Conservation (phyloP, 2,329 filamentous ascomycete species). For the Endoconidiophora polonica region DNA sequence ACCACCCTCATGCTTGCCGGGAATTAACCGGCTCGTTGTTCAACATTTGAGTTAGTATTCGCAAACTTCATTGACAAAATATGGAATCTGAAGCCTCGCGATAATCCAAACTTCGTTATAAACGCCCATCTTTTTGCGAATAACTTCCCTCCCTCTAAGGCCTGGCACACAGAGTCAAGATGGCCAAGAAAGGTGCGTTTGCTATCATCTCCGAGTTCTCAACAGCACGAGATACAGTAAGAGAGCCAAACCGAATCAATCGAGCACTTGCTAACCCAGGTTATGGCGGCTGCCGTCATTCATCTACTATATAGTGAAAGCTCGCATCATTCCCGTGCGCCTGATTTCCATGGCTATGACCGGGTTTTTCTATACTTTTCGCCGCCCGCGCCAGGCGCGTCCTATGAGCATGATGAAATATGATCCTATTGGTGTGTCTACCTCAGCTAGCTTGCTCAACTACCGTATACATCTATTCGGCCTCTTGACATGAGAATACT, state of each 20-base stretch:
- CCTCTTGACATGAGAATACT: neutral
- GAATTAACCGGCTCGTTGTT: neutral
- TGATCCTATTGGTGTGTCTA: constrained; percentile 66
- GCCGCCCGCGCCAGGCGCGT: constrained; percentile 60
- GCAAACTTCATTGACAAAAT: neutral
- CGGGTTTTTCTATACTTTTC: constrained; percentile 87
- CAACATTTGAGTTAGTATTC: neutral
- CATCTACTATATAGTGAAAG: constrained; percentile 46
- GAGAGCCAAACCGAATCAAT: neutral
- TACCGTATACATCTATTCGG: neutral
- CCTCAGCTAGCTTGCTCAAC: too few relatives aligned
- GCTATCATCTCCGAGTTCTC: too few relatives aligned
- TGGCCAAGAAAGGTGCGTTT: constrained; percentile 23
- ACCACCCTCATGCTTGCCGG: neutral
- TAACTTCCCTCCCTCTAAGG: neutral
- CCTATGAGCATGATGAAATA: constrained; percentile 98
- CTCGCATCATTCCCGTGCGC: constrained; percentile 81
- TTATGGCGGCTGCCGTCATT: neutral
- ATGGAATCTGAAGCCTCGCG: too few relatives aligned
- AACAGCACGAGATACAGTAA: neutral
- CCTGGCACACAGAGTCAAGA: constrained; percentile 11
- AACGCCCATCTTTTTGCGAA: too few relatives aligned
- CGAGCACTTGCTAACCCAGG: neutral
- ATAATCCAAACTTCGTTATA: too few relatives aligned
- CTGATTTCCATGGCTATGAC: constrained; percentile 98